Evolutionary conservation across 2,329 filamentous ascomycete genomes (phyloP), one percentile per base, ranked within the genome.

Genomic region (Chaetomium sp.): DNA sequence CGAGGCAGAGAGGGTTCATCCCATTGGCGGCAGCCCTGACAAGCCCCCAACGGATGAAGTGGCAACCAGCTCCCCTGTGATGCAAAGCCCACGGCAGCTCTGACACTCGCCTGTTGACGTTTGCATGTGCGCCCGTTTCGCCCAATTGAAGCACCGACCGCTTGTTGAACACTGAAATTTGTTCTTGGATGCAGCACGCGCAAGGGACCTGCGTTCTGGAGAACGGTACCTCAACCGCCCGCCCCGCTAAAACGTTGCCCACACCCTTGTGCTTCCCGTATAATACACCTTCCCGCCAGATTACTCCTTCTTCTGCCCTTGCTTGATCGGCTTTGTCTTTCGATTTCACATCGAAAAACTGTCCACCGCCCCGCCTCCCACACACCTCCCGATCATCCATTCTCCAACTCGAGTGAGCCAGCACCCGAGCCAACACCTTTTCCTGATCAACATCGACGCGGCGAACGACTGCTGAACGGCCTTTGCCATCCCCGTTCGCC

Each of bases 261-360:
- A 57, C 43, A 55, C 51, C 61, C 59, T 55, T 57, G 57, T 40
- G 49, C 27, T 44, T 53, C 51, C 51, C 19, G 41, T 63, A 63
- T 63, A 62, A 62, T 44, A 45, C 11, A 61, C 58, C 55, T 61
- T 58, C 38, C 53, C 35, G 36, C 51, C 52, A 34, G 11, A 40
- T 49, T 53, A 33, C 32, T 42, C 37, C 47, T 42, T 51, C 46
- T 41, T 53, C 52, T 46, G 52, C 27, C 35, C 37, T 48, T 51
- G 7, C 19, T 41, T 53, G 36, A 35, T 14, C 49, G 49, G 51
- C 33, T 49, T 40, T 36, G 49, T 32, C 50, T 40, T 47, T 38
- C 27, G 33, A 11, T 41, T 41, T 46, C 44, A 33, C 34, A n/a
- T 37, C 34, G 7, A 48, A 36, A 14, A 11, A 6, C 10, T 6